A percentile compares a stretch with the other conserved stretches of the same genome.
phyloP scores from a whole-genome alignment of 345 rosid genomes.

The Salix caprea region DNA sequence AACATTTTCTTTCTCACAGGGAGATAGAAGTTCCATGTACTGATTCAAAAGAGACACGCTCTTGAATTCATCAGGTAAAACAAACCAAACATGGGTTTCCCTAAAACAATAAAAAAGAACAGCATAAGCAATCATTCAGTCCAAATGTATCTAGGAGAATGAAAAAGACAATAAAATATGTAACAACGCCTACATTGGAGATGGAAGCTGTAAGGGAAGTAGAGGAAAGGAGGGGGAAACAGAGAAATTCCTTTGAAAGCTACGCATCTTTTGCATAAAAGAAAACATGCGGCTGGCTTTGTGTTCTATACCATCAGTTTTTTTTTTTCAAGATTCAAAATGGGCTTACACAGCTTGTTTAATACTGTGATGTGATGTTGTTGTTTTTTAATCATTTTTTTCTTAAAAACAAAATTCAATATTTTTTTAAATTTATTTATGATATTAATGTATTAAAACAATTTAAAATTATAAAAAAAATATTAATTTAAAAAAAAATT shows the following conservation, averaged over 20 bases:
- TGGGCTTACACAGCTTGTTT: no score
- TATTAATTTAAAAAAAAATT: no score
- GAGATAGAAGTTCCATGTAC: slow-evolving; percentile 64
- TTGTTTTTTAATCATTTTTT: no score
- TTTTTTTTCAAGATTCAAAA: background rate
- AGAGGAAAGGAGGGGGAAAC: slow-evolving; percentile 39
- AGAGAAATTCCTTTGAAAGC: slow-evolving; percentile 34
- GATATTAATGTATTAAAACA: no score
- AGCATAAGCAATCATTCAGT: background rate
- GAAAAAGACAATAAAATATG: background rate
- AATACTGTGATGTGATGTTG: no score
- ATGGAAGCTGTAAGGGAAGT: slow-evolving; percentile 54
- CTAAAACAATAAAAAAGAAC: slow-evolving; percentile 25
- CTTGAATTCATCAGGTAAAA: slow-evolving; percentile 70
- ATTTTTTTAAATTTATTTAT: no score
- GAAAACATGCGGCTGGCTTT: background rate
- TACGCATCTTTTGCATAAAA: slow-evolving; percentile 16
- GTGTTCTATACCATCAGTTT: background rate
- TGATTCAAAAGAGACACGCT: slow-evolving; percentile 49
- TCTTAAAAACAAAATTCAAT: no score
- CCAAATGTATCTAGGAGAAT: background rate
- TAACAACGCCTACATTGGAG: slow-evolving; percentile 41
- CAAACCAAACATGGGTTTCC: slow-evolving; percentile 87
- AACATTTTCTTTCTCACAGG: slow-evolving; percentile 59
- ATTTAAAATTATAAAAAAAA: no score